Conservation (phyloP, 768 basidiomycete genomes). For the Infundibulicybe gibba region DNA sequence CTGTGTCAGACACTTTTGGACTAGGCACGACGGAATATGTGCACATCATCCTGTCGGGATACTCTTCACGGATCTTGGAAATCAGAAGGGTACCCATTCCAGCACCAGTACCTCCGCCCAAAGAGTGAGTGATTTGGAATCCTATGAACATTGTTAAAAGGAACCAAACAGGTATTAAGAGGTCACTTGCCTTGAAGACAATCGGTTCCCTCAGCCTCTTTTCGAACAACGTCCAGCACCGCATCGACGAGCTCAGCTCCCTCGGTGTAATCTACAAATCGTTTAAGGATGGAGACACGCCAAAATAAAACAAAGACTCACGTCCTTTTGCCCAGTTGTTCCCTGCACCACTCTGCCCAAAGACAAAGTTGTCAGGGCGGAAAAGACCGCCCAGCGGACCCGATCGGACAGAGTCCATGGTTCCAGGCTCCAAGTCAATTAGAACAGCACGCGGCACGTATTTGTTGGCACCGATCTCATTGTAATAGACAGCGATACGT, state of each 20-base stretch:
- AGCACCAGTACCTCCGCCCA: constrained; percentile 98
- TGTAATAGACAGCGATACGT: constrained; percentile 97
- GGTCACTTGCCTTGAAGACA: constrained; percentile 86
- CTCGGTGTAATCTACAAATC: constrained; percentile 73
- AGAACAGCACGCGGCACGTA: constrained; percentile 98
- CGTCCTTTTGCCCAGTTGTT: constrained; percentile 99
- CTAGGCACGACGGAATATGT: constrained; percentile 98
- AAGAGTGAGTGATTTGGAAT: constrained; percentile 98
- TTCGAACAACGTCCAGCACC: constrained; percentile 96
- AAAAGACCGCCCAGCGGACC: constrained; percentile 89
- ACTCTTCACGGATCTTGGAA: constrained; percentile 99
- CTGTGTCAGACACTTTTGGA: constrained; percentile 98
- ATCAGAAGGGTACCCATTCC: constrained; percentile 99
- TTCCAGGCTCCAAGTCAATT: constrained; percentile 97
- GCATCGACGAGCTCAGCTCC: constrained; percentile 99
- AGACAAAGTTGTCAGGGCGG: constrained; percentile 98
- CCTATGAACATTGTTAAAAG: constrained; percentile 38
- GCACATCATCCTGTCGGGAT: constrained; percentile 99
- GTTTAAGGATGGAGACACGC: no score
- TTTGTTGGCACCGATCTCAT: constrained; percentile 92
- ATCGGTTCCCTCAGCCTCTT: constrained; percentile 97
- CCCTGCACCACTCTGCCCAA: constrained; percentile 96
- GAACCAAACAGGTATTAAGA: constrained; percentile 1
- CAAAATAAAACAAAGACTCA: constrained; percentile 43
- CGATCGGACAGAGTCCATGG: constrained; percentile 90